phyloP scores from a whole-genome alignment of 345 rosid genomes.

The Ceriops decandra region DNA sequence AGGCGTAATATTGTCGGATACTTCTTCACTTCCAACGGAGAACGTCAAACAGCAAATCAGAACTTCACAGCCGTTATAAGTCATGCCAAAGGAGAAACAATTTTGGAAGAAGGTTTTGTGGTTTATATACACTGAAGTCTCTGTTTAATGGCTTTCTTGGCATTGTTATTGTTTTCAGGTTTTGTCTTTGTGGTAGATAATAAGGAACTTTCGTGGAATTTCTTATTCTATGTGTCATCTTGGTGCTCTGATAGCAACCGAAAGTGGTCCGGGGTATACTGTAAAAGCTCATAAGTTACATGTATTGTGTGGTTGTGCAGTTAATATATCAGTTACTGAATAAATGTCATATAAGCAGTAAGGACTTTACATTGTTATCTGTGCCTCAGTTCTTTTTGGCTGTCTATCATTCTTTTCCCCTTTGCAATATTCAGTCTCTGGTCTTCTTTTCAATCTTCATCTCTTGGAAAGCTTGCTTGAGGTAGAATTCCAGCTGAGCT shows the following conservation, averaged over 20 bases:
- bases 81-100: constrained; percentile 31
- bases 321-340: constrained; percentile 32
- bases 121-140: constrained; percentile 35
- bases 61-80: constrained; percentile 47
- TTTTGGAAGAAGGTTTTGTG: constrained; percentile 65
- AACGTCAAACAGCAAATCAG: constrained; percentile 60
- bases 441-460: not conserved
- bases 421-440: not conserved
- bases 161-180: constrained; percentile 57
- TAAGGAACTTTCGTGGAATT: constrained; percentile 43
- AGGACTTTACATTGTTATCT: not conserved
- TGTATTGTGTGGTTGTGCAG: constrained; percentile 36
- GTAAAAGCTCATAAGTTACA: constrained; percentile 40
- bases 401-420: not conserved
- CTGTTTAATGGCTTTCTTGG: constrained; percentile 26
- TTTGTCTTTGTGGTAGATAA: constrained; percentile 60
- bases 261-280: constrained; percentile 45
- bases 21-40: constrained; percentile 50
- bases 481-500: not conserved
- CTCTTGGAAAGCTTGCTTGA: not conserved
- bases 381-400: not conserved
- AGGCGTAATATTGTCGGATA: constrained; percentile 49
- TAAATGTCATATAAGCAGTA: constrained; percentile 18
- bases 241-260: constrained; percentile 39
- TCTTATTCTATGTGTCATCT: constrained; percentile 30